Evolutionary conservation across 2,329 filamentous ascomycete species (phyloP), one percentile per base, ranked within the genome.

Genomic region (Colletotrichum karsti): DNA sequence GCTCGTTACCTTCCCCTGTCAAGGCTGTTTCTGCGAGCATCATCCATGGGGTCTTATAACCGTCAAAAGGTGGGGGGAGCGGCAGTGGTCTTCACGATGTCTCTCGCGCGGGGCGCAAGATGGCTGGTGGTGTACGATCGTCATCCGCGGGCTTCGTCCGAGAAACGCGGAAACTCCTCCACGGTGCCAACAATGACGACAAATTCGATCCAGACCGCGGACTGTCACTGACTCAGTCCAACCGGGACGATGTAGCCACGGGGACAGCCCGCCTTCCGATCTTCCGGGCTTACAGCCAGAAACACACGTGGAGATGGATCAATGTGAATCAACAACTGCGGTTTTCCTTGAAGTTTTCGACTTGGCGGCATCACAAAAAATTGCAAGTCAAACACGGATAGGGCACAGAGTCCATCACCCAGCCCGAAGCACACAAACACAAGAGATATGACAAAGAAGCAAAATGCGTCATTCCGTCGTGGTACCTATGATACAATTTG

Each of bases 401-500:
- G 57, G 58, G 41, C 42, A 66, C n/a, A 37, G 1, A 18, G 15
- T 50, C 30, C 58, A 63, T 26, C n/a, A 20, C n/a, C 44, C 10
- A 20, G 9, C 37, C 18, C 26, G 33, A 7, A 30, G n/a, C 53
- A 56, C 53, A 56, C 22, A 56, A 22, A n/a, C 26, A 35, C 42
- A 59, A 20, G 20, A 35, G 12, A 42, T 54, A 12, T 15, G 60
- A 53, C 60, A 51, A 59, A 48, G 44, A 54, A 28, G 39, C 37
- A 59, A 64, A 64, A 46, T 58, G 61, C 37, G 53, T 67, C 64
- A 59, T 67, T 48, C 15, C 64, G 67, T 70, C 37, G 28, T 51
- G 42, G 44, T 51, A 59, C 67, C 58, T 67, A 70, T 51, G 58
- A 71, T 67, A 51, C 61, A 58, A 24, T 50, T 33, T 35, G 24